Base-by-base conservation (phyloP, 2,329 filamentous ascomycete species). In the Aaosphaeria arxii region DNA sequence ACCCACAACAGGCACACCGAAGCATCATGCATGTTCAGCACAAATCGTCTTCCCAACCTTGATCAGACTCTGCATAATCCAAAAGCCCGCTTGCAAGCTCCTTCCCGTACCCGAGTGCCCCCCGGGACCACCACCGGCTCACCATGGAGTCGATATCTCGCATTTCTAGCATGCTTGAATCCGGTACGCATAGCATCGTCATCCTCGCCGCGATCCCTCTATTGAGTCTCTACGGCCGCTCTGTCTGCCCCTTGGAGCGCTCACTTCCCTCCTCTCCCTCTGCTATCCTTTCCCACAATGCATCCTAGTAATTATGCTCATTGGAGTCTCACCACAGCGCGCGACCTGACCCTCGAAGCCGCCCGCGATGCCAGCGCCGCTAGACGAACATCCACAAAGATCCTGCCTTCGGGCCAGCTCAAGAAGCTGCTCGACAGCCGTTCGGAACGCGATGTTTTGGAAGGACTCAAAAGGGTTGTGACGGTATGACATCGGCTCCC, bases 281-380 rank as follows among this genome's bases (percentile, higher is more conserved):
- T 38, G 43, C 13, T 38, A 42, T 30, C 35, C 6, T n/a, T 30
- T 45, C 41, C 24, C 9, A 11, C 24, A 2, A 69, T 69, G 65
- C 65, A 70, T 53, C 66, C 67, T 42, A 67, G 65, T 39, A 64
- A 59, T 53, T 70, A 63, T 54, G 66, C 67, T 68, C 66, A 70
- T 63, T 70, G 64, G 62, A 67, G 64, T 46, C 60, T 69, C 47
- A 59, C 65, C 43, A 63, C 74, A 96, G 94, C 94, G 68, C 88
- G 94, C 73, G 94, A 97, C 74, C 86, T 99, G 67, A 99, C 94
- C 48, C 85, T 99, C 74, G 94, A 99, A 81, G 94, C 94, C 58
- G 92, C 94, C 62, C 89, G 91, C 71, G 89, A 91, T 61, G 91
- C 91, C 59, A 83, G 89, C 64, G 73, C 74, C 55, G 74, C 72